phyloP scores from a whole-genome alignment of 139 green algal genomes.

The Tetraselmis striata region DNA sequence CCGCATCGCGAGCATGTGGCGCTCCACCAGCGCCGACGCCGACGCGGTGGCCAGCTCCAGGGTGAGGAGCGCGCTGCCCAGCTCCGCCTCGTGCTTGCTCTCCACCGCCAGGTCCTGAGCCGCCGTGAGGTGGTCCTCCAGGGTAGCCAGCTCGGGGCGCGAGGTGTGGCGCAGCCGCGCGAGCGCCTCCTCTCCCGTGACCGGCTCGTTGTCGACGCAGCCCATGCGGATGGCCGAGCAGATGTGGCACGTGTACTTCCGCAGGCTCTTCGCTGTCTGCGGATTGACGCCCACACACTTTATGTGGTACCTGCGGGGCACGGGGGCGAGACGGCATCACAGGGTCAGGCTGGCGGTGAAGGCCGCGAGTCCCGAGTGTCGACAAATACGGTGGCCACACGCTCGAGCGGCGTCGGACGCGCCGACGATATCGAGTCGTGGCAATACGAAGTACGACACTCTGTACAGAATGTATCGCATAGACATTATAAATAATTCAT shows the following conservation, averaged over 20 bases:
- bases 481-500: too few species aligned
- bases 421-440: too few species aligned
- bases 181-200: slow-evolving; percentile 15
- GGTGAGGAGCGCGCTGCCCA: slow-evolving; percentile 24
- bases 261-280: slow-evolving; percentile 13
- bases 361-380: too few species aligned
- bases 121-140: slow-evolving; percentile 33
- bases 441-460: too few species aligned
- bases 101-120: slow-evolving; percentile 9
- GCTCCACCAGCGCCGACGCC: not conserved
- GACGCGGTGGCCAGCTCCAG: not conserved
- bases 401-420: too few species aligned
- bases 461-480: too few species aligned
- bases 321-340: too few species aligned
- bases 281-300: slow-evolving; percentile 48
- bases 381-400: too few species aligned
- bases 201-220: slow-evolving; percentile 9
- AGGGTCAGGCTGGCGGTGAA: too few species aligned
- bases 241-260: slow-evolving; percentile 57
- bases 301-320: slow-evolving; percentile 65
- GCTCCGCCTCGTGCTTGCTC: slow-evolving; percentile 17
- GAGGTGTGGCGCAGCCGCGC: slow-evolving; percentile 22
- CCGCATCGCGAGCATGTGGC: not conserved
- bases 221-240: slow-evolving; percentile 37
- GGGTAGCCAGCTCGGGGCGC: slow-evolving; percentile 19